Percentiles rank a stretch among this genome's conserved stretches.
These are phyloP conservation scores for Talaromyces trachyspermus DNA, from an alignment of 495 filamentous ascomycete genomes.

Conservation along the genomic window DNA sequence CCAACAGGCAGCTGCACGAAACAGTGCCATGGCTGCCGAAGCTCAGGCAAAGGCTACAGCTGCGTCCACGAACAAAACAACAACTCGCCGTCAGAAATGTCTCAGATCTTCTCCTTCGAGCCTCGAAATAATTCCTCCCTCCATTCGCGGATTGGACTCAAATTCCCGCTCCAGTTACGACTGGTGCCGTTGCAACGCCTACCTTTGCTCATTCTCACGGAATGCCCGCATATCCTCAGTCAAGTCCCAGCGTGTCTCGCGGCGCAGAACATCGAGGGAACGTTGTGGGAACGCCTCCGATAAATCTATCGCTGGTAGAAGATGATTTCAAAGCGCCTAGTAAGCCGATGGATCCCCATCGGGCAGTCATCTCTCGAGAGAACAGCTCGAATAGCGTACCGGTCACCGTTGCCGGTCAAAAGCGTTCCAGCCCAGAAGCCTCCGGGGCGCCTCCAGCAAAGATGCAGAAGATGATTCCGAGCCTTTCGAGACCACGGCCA, in stretches of 20 bases:
- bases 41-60: conserved; percentile 28
- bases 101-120: conserved; percentile 11
- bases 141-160: conserved; percentile 35
- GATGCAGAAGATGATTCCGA: conserved; percentile 30
- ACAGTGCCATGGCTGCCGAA: conserved; percentile 47
- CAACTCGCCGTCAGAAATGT: conserved; percentile 20
- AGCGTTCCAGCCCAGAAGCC: conserved; percentile 26
- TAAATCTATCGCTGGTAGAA: conserved; percentile 68
- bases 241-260: conserved; percentile 45
- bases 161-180: conserved; percentile 22
- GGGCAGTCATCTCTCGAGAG: conserved; percentile 9
- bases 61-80: conserved; percentile 4
- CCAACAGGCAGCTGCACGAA: conserved; percentile 31
- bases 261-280: conserved; percentile 21
- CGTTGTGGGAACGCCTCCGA: conserved; percentile 39
- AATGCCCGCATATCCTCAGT: conserved; percentile 37
- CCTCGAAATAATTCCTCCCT: conserved; percentile 29
- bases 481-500: conserved; percentile 25
- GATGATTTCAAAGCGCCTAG: conserved; percentile 49
- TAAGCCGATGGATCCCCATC: conserved; percentile 10
- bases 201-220: conserved; percentile 20
- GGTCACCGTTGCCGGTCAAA: background rate
- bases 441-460: conserved; percentile 32
- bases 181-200: conserved; percentile 27
- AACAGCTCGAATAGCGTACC: conserved; percentile 15